Percentiles rank a stretch among this genome's conserved stretches.
Evolutionary conservation across 2,329 filamentous ascomycete species (phyloP).

Genomic region (Fusarium penzigii): DNA sequence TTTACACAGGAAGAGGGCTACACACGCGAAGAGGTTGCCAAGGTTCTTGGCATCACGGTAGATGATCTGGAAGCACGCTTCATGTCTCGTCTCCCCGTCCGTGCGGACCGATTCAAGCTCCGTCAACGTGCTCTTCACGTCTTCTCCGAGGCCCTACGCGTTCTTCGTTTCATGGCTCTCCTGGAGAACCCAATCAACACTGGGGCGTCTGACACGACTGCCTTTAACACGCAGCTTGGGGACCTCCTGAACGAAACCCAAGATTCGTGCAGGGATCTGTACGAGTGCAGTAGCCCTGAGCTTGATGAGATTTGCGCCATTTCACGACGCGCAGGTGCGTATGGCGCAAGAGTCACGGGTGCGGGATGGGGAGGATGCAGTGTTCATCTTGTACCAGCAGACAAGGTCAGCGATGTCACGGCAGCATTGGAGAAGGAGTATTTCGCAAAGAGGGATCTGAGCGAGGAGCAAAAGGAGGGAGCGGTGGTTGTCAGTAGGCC

Average conservation of each 20-base stretch:
- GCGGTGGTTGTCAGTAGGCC: constrained; percentile 91
- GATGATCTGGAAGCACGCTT: constrained; percentile 74
- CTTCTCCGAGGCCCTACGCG: constrained; percentile 83
- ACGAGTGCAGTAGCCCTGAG: constrained; percentile 90
- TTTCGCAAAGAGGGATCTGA: constrained; percentile 68
- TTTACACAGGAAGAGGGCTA: constrained; percentile 81
- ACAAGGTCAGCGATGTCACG: constrained; percentile 77
- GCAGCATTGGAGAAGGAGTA: constrained; percentile 79
- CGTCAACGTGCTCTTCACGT: constrained; percentile 88
- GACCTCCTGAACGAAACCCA: constrained; percentile 88
- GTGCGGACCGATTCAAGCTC: constrained; percentile 84
- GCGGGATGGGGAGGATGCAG: constrained; percentile 97
- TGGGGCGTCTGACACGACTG: constrained; percentile 51
- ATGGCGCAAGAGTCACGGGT: constrained; percentile 84
- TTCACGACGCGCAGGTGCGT: constrained; percentile 74
- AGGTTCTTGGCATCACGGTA: constrained; percentile 67
- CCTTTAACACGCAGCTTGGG: constrained; percentile 71
- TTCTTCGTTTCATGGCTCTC: constrained; percentile 78
- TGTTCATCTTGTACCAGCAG: constrained; percentile 85
- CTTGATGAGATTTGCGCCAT: constrained; percentile 87
- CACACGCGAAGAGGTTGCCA: constrained; percentile 80
- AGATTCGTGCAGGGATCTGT: constrained; percentile 79
- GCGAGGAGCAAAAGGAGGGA: constrained; percentile 70
- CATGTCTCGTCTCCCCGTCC: constrained; percentile 86
- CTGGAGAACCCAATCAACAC: constrained; percentile 56